Base-by-base conservation (phyloP, 2,329 filamentous ascomycete species). In the Aureobasidium sp. region DNA sequence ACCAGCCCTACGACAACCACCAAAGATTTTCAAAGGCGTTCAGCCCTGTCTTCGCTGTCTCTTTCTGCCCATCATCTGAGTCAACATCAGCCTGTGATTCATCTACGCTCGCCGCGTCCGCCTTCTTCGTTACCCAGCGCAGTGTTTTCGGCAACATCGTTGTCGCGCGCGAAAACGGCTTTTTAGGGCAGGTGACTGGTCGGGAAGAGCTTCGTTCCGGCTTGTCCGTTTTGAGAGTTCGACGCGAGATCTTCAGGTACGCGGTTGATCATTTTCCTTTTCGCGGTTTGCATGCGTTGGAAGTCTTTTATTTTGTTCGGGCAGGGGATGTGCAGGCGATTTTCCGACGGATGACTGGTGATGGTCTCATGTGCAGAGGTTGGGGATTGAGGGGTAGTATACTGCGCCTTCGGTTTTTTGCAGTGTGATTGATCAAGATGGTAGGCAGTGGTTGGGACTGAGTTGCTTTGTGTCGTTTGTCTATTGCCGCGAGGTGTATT, bases 241-340 rank as follows among this genome's bases (percentile, higher is more conserved):
- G 22, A 22, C 12, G 22, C 37, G 52, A 9, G 52, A 56, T 37
- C 25, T 34, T 56, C 37, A 27, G 22, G 39, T n/a, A 25, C 34
- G 39, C n/a, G 31, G n/a, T 37, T 37, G 48, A 52, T 52, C 48
- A 52, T 52, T 52, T 52, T 52, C 48, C 48, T 5, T 52, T 49
- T 51, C 11, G 31, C 11, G 31, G 22, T 25, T 25, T 37, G 12
- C 27, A 7, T 37, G 31, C 11, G 31, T 31, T 31, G 31, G 0
- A 14, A 11, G 4, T 14, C 11, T n/a, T 11, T 20, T 25, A 25
- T 25, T 25, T 25, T 25, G 22, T 42, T n/a, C 41, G 20, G 14
- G 11, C 14, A 44, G 41, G 12, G 41, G 41, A 44, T 11, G 41
- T 44, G 2, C 9, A 12, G 20, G n/a, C 41, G 20, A 22, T 44